phyloP scores from a whole-genome alignment of 78 protist species.

The Speleostelium caveatum region DNA sequence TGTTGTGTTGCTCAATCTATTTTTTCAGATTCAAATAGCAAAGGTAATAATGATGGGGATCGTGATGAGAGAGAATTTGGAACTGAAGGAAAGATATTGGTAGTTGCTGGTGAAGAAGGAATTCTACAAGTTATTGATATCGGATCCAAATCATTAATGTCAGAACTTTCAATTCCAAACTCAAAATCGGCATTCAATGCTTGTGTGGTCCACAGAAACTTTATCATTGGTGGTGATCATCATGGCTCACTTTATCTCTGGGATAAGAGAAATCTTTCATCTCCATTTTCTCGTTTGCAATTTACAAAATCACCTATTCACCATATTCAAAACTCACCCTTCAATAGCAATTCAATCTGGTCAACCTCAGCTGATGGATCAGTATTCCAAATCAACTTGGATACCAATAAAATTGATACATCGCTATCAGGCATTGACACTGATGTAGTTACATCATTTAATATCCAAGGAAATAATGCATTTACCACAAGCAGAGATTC shows the following conservation, averaged over 20 bases:
- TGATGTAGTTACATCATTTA: slow-evolving; percentile 57
- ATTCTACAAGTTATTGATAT: slow-evolving; percentile 37
- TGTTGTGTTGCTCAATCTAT: slow-evolving; percentile 38
- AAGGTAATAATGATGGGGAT: background rate
- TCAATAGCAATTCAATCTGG: slow-evolving; percentile 16
- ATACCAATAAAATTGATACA: background rate
- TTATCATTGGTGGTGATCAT: slow-evolving; percentile 69
- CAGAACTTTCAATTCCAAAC: background rate
- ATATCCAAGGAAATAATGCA: slow-evolving; percentile 16
- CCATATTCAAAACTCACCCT: slow-evolving; percentile 1
- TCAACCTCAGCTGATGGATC: slow-evolving; percentile 34
- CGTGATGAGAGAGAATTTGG: slow-evolving; percentile 70
- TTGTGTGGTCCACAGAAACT: slow-evolving; percentile 25
- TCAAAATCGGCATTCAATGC: slow-evolving; percentile 48
- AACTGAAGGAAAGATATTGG: slow-evolving; percentile 46
- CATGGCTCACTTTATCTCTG: slow-evolving; percentile 37
- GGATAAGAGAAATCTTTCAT: slow-evolving; percentile 33
- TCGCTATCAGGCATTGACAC: slow-evolving; percentile 76
- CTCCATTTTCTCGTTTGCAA: slow-evolving; percentile 38
- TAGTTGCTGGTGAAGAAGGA: slow-evolving; percentile 61
- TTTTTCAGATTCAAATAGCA: background rate
- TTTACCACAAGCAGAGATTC: slow-evolving; percentile 50
- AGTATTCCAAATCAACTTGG: slow-evolving; percentile 18
- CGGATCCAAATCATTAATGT: slow-evolving; percentile 5
- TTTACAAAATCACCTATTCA: slow-evolving; percentile 71